Conservation (phyloP, 2,329 filamentous ascomycete genomes). For the Botrytis fabae region DNA sequence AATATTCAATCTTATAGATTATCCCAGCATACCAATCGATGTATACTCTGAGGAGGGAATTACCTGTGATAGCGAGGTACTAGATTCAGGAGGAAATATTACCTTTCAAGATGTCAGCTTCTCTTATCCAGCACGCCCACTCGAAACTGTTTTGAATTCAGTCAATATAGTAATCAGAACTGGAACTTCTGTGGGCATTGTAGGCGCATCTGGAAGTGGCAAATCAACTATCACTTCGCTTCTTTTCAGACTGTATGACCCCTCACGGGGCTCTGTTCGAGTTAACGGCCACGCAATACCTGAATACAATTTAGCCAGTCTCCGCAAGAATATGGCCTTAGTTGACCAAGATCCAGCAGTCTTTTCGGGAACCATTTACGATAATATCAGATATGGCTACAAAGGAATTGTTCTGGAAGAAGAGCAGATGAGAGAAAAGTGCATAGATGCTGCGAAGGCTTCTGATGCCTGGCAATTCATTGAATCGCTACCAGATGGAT, state of each 20-base stretch:
- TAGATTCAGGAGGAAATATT: background rate
- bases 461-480: background rate
- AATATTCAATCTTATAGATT: background rate
- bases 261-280: background rate
- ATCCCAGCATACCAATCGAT: background rate
- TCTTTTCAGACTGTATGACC: background rate
- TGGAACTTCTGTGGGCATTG: background rate
- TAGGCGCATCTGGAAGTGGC: background rate
- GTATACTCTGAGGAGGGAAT: background rate
- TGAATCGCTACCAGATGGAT: background rate
- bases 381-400: background rate
- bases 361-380: background rate
- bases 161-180: background rate
- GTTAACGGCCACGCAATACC: background rate
- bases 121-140: background rate
- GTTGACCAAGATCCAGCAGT: background rate
- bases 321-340: background rate
- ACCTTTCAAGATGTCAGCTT: background rate
- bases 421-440: background rate
- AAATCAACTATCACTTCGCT: background rate
- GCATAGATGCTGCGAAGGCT: background rate
- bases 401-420: background rate
- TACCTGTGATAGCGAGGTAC: background rate
- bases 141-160: background rate
- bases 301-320: background rate